These are phyloP conservation scores for Taiwanofungus camphoratus DNA, from an alignment of 1,284 basidiomycete genomes.

Conservation along the genomic window DNA sequence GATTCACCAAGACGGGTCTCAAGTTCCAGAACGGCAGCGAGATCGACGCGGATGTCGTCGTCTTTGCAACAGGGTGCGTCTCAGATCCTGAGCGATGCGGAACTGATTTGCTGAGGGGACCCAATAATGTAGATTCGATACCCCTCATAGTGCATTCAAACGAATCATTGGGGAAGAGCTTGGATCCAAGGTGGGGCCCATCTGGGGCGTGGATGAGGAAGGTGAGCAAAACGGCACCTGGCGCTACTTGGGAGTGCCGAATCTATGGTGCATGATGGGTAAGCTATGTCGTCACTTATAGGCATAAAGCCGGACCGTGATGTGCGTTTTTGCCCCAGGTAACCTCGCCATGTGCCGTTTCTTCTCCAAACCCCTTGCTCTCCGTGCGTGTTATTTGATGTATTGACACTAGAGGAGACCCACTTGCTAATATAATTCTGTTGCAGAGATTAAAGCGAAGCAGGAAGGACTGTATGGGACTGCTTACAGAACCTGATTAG, in stretches of 20 bases:
- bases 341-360: constrained; percentile 50
- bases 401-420: background rate
- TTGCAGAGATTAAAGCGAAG: background rate
- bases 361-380: constrained; percentile 51
- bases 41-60: constrained; percentile 60
- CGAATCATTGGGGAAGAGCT: constrained; percentile 45
- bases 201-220: constrained; percentile 56
- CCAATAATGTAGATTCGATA: constrained; percentile 34
- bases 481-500: too few relatives aligned
- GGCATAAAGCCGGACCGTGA: background rate
- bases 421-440: background rate
- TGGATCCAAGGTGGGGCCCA: constrained; percentile 36
- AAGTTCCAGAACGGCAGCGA: constrained; percentile 62
- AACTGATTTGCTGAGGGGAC: too few relatives aligned
- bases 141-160: constrained; percentile 34
- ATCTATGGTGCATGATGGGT: constrained; percentile 57
- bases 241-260: constrained; percentile 44
- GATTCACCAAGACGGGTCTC: constrained; percentile 50
- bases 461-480: background rate
- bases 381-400: constrained; percentile 38
- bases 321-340: constrained; percentile 27
- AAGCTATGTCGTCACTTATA: constrained; percentile 12
- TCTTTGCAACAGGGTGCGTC: constrained; percentile 62
- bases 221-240: constrained; percentile 50
- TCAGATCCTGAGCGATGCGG: background rate